These are phyloP conservation scores for Cladorrhinum sp. DNA, from an alignment of 2,329 filamentous ascomycete species.

Conservation along the genomic window DNA sequence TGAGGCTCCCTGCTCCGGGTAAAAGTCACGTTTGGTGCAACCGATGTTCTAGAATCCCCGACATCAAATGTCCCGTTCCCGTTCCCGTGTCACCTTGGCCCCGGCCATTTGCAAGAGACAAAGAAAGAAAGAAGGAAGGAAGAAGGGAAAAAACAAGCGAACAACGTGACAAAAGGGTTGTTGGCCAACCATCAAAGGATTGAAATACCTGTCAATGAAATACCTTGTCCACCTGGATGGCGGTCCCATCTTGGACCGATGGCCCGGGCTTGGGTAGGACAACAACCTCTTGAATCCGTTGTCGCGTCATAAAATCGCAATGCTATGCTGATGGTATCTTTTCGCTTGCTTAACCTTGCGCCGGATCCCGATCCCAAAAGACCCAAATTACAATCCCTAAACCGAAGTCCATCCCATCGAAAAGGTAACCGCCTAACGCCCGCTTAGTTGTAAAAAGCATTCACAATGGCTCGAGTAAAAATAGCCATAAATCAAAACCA, in stretches of 20 bases:
- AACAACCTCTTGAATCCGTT: not conserved
- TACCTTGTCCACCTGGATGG: too few relatives aligned
- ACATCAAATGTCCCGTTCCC: not conserved
- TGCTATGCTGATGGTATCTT: conserved; percentile 5
- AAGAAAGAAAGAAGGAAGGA: not conserved
- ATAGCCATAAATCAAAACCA: conserved; percentile 65
- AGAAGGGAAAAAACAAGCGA: not conserved
- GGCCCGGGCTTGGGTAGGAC: not conserved
- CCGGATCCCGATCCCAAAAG: conserved; percentile 3
- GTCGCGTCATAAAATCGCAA: conserved; percentile 3
- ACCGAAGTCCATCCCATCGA: not conserved
- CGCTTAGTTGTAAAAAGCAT: not conserved
- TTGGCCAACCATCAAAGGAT: too few relatives aligned
- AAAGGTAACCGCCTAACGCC: conserved; percentile 12
- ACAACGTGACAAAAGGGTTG: not conserved
- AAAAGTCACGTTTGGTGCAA: conserved; percentile 7
- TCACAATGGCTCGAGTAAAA: not conserved
- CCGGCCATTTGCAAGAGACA: not conserved
- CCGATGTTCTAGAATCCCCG: conserved; percentile 21
- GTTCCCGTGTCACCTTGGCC: conserved; percentile 7
- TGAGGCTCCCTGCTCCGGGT: conserved; percentile 15
- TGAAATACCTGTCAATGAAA: too few relatives aligned
- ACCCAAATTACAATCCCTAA: not conserved
- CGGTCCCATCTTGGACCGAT: too few relatives aligned
- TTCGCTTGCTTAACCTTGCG: conserved; percentile 2